Percentiles rank a stretch among this genome's conserved stretches.
These are phyloP conservation scores for Flaveria bidentis DNA, from an alignment of 129 eudicot genomes.

Conservation along the genomic window DNA sequence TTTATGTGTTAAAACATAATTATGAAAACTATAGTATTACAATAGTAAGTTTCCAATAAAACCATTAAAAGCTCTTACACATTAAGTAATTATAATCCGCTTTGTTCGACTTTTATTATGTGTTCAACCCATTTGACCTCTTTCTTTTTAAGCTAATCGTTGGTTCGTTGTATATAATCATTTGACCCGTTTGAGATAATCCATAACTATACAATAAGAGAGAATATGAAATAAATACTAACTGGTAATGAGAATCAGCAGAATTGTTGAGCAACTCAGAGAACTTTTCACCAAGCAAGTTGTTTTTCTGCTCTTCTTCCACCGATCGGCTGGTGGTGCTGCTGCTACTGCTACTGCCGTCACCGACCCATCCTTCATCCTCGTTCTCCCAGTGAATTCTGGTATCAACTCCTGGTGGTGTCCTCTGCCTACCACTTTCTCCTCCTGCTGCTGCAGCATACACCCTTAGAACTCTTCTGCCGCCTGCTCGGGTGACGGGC, in stretches of 20 bases:
- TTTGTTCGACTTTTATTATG: no score
- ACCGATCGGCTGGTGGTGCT: conserved; percentile 23
- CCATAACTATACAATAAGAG: background rate
- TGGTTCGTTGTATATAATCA: no score
- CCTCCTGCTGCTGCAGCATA: conserved; percentile 38
- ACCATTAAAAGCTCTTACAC: no score
- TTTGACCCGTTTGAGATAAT: no score
- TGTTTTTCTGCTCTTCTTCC: conserved; percentile 43
- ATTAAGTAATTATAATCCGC: no score
- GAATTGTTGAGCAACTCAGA: conserved; percentile 76
- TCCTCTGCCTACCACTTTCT: conserved; percentile 32
- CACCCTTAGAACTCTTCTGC: conserved; percentile 26
- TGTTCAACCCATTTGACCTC: no score
- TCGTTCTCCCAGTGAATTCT: conserved; percentile 94
- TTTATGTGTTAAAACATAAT: no score
- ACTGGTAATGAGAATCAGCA: conserved; percentile 95
- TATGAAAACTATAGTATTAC: no score
- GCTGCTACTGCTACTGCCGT: conserved; percentile 25
- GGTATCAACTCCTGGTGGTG: conserved; percentile 81
- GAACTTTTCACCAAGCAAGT: conserved; percentile 59
- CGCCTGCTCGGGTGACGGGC: background rate
- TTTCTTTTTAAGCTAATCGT: no score
- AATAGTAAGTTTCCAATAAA: no score
- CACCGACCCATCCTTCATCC: conserved; percentile 95
- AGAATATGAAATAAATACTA: conserved; percentile 30